These are phyloP conservation scores for Cytospora paraplurivora DNA, from an alignment of 2,329 filamentous ascomycete species.

Conservation along the genomic window DNA sequence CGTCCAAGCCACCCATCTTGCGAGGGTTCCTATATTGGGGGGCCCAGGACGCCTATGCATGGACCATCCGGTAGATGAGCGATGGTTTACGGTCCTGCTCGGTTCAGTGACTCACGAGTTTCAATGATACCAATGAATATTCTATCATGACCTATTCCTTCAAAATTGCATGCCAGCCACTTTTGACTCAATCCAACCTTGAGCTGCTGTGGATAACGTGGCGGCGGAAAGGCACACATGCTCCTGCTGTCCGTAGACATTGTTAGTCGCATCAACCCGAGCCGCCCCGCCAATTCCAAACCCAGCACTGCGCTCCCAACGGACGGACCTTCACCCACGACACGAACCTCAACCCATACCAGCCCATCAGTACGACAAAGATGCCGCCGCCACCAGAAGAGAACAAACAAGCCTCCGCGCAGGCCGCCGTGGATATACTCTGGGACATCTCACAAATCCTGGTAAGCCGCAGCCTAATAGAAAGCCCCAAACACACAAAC, in stretches of 20 bases:
- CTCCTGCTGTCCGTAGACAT: not conserved
- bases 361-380: constrained; percentile 23
- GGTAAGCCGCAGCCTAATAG: constrained; percentile 52
- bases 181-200: not conserved
- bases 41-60: not conserved
- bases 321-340: constrained; percentile 10
- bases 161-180: too few relatives aligned
- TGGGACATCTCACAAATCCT: constrained; percentile 87
- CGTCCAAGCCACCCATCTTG: not conserved
- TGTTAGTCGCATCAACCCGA: not conserved
- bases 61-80: not conserved
- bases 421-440: constrained; percentile 80
- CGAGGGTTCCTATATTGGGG: not conserved
- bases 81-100: not conserved
- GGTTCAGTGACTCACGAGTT: not conserved
- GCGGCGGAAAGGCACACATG: not conserved
- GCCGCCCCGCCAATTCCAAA: not conserved
- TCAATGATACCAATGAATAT: not conserved
- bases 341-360: constrained; percentile 1
- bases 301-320: not conserved
- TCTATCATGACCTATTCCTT: not conserved
- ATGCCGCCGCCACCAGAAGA: constrained; percentile 45
- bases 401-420: constrained; percentile 74
- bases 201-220: not conserved
- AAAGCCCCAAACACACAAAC: not conserved